Evolutionary conservation across 2,329 filamentous ascomycete genomes (phyloP).

Genomic region (Paracoccidioides brasiliensis): DNA sequence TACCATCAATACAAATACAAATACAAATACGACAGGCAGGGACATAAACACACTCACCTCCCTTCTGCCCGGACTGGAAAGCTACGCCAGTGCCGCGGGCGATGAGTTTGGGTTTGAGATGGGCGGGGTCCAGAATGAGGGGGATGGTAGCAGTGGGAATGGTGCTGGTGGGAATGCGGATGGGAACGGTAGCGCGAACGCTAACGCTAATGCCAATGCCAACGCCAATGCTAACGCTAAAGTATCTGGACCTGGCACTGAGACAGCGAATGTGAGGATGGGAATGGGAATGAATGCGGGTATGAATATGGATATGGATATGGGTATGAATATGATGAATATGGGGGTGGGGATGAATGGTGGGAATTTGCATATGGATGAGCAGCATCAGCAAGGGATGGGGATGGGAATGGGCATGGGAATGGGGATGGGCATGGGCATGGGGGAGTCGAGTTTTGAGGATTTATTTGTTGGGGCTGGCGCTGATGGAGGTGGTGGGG

Average conservation of each 20-base stretch:
- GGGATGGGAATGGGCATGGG: conserved; percentile 10
- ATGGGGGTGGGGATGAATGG: background rate
- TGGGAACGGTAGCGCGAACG: too few relatives aligned
- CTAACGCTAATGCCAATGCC: conserved; percentile 7
- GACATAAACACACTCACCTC: conserved; percentile 13
- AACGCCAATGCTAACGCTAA: background rate
- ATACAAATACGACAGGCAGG: background rate
- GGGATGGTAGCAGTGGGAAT: conserved; percentile 19
- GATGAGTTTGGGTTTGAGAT: conserved; percentile 26
- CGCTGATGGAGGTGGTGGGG: conserved; percentile 16
- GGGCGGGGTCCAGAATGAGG: conserved; percentile 5
- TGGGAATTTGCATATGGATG: conserved; percentile 14
- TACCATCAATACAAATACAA: background rate
- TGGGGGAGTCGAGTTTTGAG: conserved; percentile 34
- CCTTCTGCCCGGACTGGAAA: conserved; percentile 21
- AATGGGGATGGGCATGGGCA: conserved; percentile 19
- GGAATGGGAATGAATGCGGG: background rate
- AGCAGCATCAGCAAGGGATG: conserved; percentile 17
- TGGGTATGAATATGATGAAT: background rate
- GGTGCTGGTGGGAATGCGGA: background rate
- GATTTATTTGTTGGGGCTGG: conserved; percentile 32
- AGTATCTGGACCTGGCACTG: background rate
- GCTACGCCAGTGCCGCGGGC: conserved; percentile 20
- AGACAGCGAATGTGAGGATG: background rate
- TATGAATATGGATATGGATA: background rate